Evolutionary conservation across 768 basidiomycete genomes (phyloP).

Genomic region (Hygrophorus pudorinus): DNA sequence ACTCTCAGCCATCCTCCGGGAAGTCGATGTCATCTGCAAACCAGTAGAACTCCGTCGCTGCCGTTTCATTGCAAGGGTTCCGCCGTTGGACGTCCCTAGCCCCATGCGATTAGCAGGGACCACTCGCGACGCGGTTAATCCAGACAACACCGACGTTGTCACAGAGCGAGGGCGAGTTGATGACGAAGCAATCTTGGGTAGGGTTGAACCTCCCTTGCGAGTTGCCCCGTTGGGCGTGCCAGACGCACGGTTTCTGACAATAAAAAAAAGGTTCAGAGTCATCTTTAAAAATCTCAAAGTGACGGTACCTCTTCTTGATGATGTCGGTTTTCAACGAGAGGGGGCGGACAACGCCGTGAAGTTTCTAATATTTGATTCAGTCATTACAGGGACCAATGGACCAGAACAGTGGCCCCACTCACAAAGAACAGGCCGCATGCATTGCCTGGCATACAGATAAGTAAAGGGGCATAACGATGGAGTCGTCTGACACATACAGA

Average conservation of each 20-base stretch:
- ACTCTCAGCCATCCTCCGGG: constrained; percentile 7
- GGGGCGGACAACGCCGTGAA: constrained; percentile 92
- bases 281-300: constrained; percentile 3
- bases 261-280: constrained; percentile 3
- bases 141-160: constrained; percentile 45
- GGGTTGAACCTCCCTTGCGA: constrained; percentile 48
- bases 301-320: constrained; percentile 81
- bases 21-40: constrained; percentile 27
- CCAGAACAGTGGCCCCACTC: constrained; percentile 28
- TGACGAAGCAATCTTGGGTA: constrained; percentile 72
- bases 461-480: constrained; percentile 10
- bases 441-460: constrained; percentile 42
- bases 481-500: constrained; percentile 46
- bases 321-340: constrained; percentile 94
- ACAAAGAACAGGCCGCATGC: constrained; percentile 92
- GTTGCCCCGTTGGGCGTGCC: constrained; percentile 57
- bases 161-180: constrained; percentile 63
- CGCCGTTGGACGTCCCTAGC: constrained; percentile 17
- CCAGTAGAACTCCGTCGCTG: constrained; percentile 71
- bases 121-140: constrained; percentile 30
- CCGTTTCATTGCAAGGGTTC: constrained; percentile 55
- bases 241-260: constrained; percentile 78
- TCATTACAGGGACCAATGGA: constrained; percentile 4
- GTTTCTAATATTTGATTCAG: constrained; percentile 48
- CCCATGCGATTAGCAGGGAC: constrained; percentile 22